These are phyloP conservation scores for Aspergillus incahuasiensis DNA, from an alignment of 495 filamentous ascomycete genomes.

Conservation along the genomic window DNA sequence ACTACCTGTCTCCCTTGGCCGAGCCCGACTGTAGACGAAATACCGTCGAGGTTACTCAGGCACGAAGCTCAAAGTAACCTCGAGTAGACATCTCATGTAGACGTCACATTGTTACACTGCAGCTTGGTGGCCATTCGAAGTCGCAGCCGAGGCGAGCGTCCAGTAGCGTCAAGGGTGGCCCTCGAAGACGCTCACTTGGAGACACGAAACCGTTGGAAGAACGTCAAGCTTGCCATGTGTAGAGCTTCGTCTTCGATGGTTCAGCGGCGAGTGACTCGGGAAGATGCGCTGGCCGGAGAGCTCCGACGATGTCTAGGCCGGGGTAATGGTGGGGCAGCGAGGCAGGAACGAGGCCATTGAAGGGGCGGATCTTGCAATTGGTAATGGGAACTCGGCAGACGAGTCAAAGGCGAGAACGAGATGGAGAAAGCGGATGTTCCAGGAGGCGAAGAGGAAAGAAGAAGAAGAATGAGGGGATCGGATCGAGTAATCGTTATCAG, in stretches of 20 bases:
- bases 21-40: not conserved
- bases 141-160: conserved; percentile 21
- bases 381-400: conserved; percentile 2
- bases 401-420: conserved; percentile 7
- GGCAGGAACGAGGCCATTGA: not conserved
- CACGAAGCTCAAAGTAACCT: conserved; percentile 8
- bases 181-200: not conserved
- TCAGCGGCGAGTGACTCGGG: conserved; percentile 4
- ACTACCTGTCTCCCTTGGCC: conserved; percentile 1
- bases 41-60: conserved; percentile 3
- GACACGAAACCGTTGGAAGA: not conserved
- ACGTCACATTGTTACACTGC: conserved; percentile 9
- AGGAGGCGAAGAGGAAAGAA: not conserved
- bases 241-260: not conserved
- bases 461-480: conserved; percentile 10
- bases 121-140: conserved; percentile 7
- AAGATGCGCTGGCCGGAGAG: conserved; percentile 23
- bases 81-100: not conserved
- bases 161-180: not conserved
- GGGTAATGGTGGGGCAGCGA: conserved; percentile 6
- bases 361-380: conserved; percentile 6
- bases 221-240: not conserved
- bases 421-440: conserved; percentile 17
- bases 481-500: conserved; percentile 15
- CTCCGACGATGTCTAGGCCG: conserved; percentile 16